Percentiles rank a stretch among this genome's conserved stretches.
Evolutionary conservation across 257 asterid genomes (phyloP).

Genomic region (Buddleja alternifolia): DNA sequence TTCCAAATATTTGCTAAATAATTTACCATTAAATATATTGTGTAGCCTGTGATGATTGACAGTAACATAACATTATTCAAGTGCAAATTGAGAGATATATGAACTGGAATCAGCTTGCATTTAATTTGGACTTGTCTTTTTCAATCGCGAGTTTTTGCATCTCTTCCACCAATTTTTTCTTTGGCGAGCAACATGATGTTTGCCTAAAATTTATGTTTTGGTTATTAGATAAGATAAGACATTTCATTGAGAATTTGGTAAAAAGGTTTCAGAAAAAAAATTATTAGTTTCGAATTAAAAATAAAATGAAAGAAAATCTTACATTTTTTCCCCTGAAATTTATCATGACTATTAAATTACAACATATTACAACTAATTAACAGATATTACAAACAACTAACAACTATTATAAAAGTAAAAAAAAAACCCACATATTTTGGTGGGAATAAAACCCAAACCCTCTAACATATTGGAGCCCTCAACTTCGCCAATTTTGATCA

Average conservation of each 20-base stretch:
- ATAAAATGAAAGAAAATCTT: too few relatives aligned
- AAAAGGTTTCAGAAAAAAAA: too few relatives aligned
- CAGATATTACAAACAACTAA: too few relatives aligned
- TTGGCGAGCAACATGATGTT: background rate
- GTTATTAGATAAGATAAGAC: background rate
- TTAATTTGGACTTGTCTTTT: slow-evolving; percentile 23
- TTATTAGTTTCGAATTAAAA: too few relatives aligned
- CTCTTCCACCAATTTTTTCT: slow-evolving; percentile 7
- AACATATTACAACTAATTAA: too few relatives aligned
- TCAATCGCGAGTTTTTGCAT: slow-evolving; percentile 14
- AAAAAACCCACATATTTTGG: too few relatives aligned
- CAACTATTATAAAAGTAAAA: too few relatives aligned
- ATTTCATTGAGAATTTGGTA: background rate
- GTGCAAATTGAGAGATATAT: slow-evolving; percentile 6
- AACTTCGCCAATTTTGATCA: too few relatives aligned
- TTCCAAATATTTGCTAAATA: slow-evolving; percentile 21
- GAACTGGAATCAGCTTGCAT: slow-evolving; percentile 33
- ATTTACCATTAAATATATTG: background rate
- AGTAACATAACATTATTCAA: slow-evolving; percentile 17
- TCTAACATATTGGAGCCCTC: too few relatives aligned
- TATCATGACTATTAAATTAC: too few relatives aligned
- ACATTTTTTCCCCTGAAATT: too few relatives aligned
- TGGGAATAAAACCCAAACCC: too few relatives aligned
- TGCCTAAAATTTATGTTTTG: background rate
- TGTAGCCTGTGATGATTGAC: slow-evolving; percentile 8